These are phyloP conservation scores for Actinomucor elegans DNA, from an alignment of 371 early-diverging fungal genomes.

Conservation along the genomic window DNA sequence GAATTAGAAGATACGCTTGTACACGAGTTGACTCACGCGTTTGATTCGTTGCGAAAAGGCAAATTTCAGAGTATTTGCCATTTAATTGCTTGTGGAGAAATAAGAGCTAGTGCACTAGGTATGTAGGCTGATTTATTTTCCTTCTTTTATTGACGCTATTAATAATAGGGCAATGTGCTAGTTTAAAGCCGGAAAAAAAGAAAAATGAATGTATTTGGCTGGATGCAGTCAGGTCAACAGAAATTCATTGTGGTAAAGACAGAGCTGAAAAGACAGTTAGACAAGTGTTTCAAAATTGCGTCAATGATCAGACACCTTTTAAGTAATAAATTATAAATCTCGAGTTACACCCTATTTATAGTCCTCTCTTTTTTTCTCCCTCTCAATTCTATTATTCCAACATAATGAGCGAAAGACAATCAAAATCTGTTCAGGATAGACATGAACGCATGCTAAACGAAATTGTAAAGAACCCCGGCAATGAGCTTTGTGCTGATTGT, in stretches of 20 bases:
- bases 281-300: constrained; percentile 40
- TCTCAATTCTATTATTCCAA: background rate
- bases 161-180: constrained; percentile 43
- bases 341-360: background rate
- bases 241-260: constrained; percentile 31
- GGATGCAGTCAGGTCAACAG: constrained; percentile 45
- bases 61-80: constrained; percentile 41
- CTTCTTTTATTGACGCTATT: too few relatives aligned
- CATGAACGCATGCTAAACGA: constrained; percentile 69
- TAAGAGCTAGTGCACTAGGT: constrained; percentile 46
- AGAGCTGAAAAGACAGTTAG: constrained; percentile 25
- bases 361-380: background rate
- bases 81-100: constrained; percentile 46
- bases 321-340: constrained; percentile 1
- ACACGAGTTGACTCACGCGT: constrained; percentile 51
- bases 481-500: constrained; percentile 84
- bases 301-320: constrained; percentile 41
- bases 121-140: too few relatives aligned
- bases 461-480: constrained; percentile 71
- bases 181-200: constrained; percentile 19
- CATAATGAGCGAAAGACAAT: constrained; percentile 46
- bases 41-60: constrained; percentile 42
- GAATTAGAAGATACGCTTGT: constrained; percentile 44
- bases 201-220: constrained; percentile 32
- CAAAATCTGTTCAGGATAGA: constrained; percentile 42